These are phyloP conservation scores for Papiliotrema laurentii DNA, from an alignment of 1,284 basidiomycete genomes.

Conservation along the genomic window DNA sequence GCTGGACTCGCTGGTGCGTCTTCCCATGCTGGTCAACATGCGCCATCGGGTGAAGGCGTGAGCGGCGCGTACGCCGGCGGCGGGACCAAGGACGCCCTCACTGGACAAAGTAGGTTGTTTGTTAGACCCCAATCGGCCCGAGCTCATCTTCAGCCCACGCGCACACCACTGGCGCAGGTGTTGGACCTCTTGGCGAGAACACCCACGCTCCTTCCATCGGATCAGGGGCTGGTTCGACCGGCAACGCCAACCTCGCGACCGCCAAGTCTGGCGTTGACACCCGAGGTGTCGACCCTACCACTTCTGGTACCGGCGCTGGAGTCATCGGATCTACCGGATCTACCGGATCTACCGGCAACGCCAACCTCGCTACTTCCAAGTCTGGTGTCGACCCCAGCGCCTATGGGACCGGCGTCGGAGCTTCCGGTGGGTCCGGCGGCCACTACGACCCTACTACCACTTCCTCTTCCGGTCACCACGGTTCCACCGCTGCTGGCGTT, in stretches of 20 bases:
- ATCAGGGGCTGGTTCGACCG: too few relatives aligned
- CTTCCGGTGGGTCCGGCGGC: constrained; percentile 15
- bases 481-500: background rate
- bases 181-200: constrained; percentile 26
- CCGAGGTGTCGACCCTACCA: background rate
- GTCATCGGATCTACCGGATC: too few relatives aligned
- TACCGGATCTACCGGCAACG: too few relatives aligned
- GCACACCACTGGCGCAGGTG: constrained; percentile 19
- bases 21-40: background rate
- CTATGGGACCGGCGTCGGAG: constrained; percentile 15
- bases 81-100: constrained; percentile 25
- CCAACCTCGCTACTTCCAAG: too few relatives aligned
- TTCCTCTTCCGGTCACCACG: background rate
- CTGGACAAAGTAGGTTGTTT: constrained; percentile 32
- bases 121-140: background rate
- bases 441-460: constrained; percentile 14
- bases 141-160: constrained; percentile 13
- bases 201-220: constrained; percentile 5
- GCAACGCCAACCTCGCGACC: too few relatives aligned
- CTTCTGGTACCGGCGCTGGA: too few relatives aligned
- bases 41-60: constrained; percentile 14
- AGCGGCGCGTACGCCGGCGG: constrained; percentile 28
- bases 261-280: constrained; percentile 6
- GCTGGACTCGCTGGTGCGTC: background rate
- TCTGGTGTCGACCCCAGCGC: background rate